Conservation (phyloP, 1,284 basidiomycete genomes). For the Cutaneotrichosporon sp. region DNA sequence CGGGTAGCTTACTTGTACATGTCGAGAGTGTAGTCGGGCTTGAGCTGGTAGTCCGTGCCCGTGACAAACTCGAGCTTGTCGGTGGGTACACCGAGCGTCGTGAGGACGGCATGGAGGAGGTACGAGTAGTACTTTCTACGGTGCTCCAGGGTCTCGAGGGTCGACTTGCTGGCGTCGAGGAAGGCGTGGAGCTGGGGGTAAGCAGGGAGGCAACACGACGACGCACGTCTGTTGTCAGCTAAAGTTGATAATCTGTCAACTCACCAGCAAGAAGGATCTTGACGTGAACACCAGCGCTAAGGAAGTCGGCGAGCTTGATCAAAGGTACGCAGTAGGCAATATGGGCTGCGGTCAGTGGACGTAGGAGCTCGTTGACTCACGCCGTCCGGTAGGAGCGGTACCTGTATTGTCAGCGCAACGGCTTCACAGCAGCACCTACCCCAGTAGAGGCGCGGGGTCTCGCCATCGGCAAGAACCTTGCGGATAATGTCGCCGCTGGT, state of each 20-base stretch:
- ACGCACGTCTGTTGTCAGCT: conserved; percentile 15
- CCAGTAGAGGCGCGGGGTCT: conserved; percentile 79
- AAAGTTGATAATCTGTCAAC: conserved; percentile 21
- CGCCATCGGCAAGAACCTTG: conserved; percentile 70
- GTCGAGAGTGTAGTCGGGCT: conserved; percentile 88
- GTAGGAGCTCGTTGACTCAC: conserved; percentile 55
- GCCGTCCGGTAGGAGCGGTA: conserved; percentile 87
- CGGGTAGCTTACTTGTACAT: conserved; percentile 60
- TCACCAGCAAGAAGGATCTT: conserved; percentile 82
- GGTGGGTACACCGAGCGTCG: conserved; percentile 82
- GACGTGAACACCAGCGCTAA: conserved; percentile 83
- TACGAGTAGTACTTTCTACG: conserved; percentile 87
- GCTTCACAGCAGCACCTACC: conserved; percentile 54
- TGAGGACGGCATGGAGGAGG: conserved; percentile 75
- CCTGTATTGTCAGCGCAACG: conserved; percentile 53
- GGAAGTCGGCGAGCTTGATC: conserved; percentile 94
- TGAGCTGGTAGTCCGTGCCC: conserved; percentile 77
- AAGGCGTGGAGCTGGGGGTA: conserved; percentile 84
- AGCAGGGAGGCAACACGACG: not conserved
- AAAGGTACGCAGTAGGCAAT: conserved; percentile 96
- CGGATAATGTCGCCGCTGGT: conserved; percentile 81
- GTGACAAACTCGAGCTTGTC: conserved; percentile 77
- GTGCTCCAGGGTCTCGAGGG: conserved; percentile 84
- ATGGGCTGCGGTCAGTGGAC: conserved; percentile 60
- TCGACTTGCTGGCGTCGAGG: conserved; percentile 95